Base-by-base conservation (phyloP, 2,329 filamentous ascomycete species). In the Pseudomassariella vexata region DNA sequence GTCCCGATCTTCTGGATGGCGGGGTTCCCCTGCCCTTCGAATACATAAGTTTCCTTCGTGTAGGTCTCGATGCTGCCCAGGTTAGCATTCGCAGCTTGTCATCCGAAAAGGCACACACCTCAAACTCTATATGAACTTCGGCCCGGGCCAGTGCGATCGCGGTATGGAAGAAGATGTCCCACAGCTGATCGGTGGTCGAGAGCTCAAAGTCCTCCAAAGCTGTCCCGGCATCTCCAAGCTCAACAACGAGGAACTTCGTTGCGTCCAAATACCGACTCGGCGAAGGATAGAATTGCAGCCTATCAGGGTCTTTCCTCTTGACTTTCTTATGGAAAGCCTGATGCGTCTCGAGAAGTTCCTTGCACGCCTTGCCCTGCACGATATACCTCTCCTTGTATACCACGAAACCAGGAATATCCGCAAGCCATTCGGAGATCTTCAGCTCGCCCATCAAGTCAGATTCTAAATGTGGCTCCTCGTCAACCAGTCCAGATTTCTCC, bases 41-140 rank as follows among this genome's bases (percentile, higher is more conserved):
- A 81, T 64, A 40, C 77, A 81, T 11, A 82, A 53, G 41, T 82
- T 81, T 5, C 76, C 76, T 41, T 82, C 76, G 43, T 82, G 77
- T 4, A 82, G 60, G 44, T 82, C 77, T 5, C 77, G 72, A 45
- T 82, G 77, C 73, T 79, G 38, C 5, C 12, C 17, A 30, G 21
- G 9, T 35, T 7, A 26, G 17, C 21, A n/a, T n/a, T n/a, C n/a
- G n/a, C n/a, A n/a, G n/a, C n/a, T n/a, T n/a, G n/a, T n/a, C n/a
- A n/a, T n/a, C 14, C 0, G 24, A 19, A 5, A 24, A 7, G 6
- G 18, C 9, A 36, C 58, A 35, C 52, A 76, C 74, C 65, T 82
- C 77, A 34, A 82, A 82, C 45, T 68, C 63, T 39, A 70, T 64
- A 25, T 70, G 52, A 11, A 68, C 66, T 36, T 82, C 77, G 0